Evolutionary conservation across 345 rosid species (phyloP).

Genomic region (Brassica cretica): DNA sequence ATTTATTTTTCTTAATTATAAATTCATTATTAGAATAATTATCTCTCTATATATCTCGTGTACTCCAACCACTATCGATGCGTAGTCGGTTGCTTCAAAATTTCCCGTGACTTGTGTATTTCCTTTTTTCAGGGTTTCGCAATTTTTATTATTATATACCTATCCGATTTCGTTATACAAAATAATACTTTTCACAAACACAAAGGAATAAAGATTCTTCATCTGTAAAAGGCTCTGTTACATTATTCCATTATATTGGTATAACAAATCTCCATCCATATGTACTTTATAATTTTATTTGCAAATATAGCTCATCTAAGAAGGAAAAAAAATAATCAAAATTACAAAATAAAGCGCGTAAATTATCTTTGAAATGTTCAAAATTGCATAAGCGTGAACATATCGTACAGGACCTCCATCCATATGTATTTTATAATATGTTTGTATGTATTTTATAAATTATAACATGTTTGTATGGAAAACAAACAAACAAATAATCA

Average conservation of each 20-base stretch:
- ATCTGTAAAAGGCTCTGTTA: not conserved
- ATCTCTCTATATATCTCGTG: slow-evolving; percentile 31
- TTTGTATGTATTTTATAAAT: too few species aligned
- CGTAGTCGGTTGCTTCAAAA: slow-evolving; percentile 31
- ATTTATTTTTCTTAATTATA: not conserved
- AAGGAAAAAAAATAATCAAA: not conserved
- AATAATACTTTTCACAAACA: slow-evolving; percentile 14
- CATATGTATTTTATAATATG: too few species aligned
- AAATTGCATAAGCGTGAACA: not conserved
- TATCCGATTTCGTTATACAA: slow-evolving; percentile 20
- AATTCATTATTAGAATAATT: not conserved
- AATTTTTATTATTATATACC: slow-evolving; percentile 14
- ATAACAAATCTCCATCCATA: not conserved
- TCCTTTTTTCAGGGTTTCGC: not conserved
- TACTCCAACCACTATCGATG: slow-evolving; percentile 39
- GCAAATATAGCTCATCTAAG: not conserved
- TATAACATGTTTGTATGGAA: too few species aligned
- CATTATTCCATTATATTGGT: slow-evolving; percentile 7
- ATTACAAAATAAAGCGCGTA: slow-evolving; percentile 13
- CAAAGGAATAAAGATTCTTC: not conserved
- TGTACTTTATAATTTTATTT: not conserved
- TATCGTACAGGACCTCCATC: not conserved
- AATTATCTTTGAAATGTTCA: not conserved
- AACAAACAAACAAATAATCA: not conserved
- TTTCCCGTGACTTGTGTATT: slow-evolving; percentile 29